Evolutionary conservation across 2,329 filamentous ascomycete genomes (phyloP).

Genomic region (Talaromyces verruculosus): DNA sequence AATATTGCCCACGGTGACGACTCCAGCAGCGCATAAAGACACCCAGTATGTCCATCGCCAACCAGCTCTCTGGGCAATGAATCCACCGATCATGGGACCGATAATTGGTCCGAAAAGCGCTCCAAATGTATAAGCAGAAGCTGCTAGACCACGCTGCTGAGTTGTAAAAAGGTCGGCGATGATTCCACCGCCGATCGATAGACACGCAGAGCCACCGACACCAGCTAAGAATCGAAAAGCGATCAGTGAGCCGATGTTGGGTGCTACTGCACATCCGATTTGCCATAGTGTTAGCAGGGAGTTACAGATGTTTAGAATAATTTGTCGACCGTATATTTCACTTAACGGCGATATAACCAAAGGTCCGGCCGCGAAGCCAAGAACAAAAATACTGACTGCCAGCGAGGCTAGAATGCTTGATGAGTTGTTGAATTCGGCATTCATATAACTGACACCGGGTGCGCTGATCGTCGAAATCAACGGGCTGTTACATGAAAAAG

Average conservation of each 20-base stretch:
- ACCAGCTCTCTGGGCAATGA: constrained; percentile 30
- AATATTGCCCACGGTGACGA: not conserved
- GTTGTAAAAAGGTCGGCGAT: constrained; percentile 38
- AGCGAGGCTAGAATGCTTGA: constrained; percentile 6
- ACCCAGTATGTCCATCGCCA: constrained; percentile 11
- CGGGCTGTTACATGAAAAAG: not conserved
- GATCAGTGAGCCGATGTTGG: not conserved
- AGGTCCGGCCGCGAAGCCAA: constrained; percentile 9
- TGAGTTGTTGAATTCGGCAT: constrained; percentile 4
- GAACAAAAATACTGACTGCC: constrained; percentile 12
- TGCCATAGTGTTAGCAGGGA: not conserved
- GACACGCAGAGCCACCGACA: constrained; percentile 44
- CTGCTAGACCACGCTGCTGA: constrained; percentile 41
- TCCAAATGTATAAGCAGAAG: constrained; percentile 50
- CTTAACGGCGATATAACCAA: constrained; percentile 4
- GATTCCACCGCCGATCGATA: constrained; percentile 44
- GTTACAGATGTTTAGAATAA: not conserved
- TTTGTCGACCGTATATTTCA: constrained; percentile 11
- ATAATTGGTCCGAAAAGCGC: constrained; percentile 34
- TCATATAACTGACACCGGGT: constrained; percentile 5
- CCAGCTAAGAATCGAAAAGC: constrained; percentile 15
- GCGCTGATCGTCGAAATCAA: constrained; percentile 11
- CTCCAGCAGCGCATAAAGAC: constrained; percentile 2
- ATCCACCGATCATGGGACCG: constrained; percentile 45
- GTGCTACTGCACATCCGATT: constrained; percentile 5